Conservation (phyloP, 495 filamentous ascomycete genomes). For the Podospora pseudoanserina region DNA sequence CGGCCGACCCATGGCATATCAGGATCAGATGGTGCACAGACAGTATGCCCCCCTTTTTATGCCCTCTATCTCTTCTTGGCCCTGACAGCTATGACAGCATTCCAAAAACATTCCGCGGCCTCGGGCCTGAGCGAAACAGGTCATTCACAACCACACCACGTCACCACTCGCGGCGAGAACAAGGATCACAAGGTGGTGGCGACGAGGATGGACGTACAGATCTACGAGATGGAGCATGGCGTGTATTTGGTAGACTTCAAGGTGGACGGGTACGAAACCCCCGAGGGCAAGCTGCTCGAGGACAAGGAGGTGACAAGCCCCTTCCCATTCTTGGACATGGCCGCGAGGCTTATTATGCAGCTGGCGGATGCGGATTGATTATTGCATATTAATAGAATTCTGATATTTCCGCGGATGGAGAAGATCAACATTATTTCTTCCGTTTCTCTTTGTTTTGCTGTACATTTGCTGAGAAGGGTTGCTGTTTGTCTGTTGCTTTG, state of each 20-base stretch:
- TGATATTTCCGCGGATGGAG: not conserved
- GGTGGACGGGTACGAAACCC: constrained; percentile 92
- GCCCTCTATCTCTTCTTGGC: constrained; percentile 11
- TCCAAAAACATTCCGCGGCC: constrained; percentile 30
- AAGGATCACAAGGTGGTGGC: constrained; percentile 54
- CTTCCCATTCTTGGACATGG: constrained; percentile 76
- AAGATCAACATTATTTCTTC: not conserved
- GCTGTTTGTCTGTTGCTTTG: no score
- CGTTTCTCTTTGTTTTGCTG: not conserved
- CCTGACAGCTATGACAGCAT: constrained; percentile 28
- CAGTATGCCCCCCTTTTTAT: constrained; percentile 49
- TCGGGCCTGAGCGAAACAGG: constrained; percentile 32
- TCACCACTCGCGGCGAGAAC: constrained; percentile 36
- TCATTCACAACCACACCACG: constrained; percentile 31
- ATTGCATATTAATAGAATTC: not conserved
- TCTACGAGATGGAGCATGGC: constrained; percentile 90
- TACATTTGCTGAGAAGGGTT: not conserved
- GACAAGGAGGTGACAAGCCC: constrained; percentile 74
- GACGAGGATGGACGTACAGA: constrained; percentile 92
- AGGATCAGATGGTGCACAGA: constrained; percentile 80
- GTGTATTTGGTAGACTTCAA: constrained; percentile 98
- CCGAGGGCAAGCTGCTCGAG: constrained; percentile 53
- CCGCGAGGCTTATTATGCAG: constrained; percentile 69
- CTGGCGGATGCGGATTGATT: constrained; percentile 61
- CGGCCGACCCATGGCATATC: constrained; percentile 94